A percentile compares a stretch with the other conserved stretches of the same genome.
Conservation (phyloP, 768 basidiomycete species). For the Russula brevipes region DNA sequence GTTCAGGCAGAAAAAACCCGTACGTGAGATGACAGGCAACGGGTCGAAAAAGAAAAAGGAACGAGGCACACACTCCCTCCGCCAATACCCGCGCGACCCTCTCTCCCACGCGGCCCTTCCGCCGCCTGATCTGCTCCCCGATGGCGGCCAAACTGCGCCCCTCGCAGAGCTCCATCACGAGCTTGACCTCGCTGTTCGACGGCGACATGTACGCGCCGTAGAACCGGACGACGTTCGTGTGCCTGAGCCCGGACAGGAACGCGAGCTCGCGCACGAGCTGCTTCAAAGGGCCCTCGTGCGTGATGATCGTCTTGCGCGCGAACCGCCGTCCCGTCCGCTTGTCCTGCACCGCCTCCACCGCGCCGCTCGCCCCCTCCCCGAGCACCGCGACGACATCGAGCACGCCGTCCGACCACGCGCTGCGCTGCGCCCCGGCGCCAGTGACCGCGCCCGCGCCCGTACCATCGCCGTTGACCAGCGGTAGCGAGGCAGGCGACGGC, state of each 20-base stretch:
- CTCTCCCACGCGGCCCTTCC: conserved; percentile 69
- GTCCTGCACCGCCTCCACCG: conserved; percentile 83
- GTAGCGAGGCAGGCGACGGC: conserved; percentile 1
- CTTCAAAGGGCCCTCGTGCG: conserved; percentile 75
- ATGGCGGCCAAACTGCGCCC: conserved; percentile 81
- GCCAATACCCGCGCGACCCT: conserved; percentile 79
- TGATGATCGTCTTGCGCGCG: conserved; percentile 88
- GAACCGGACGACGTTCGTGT: conserved; percentile 80
- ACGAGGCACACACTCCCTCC: conserved; percentile 58
- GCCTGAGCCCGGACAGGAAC: conserved; percentile 73
- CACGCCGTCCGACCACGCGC: conserved; percentile 51
- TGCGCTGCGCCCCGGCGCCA: background rate
- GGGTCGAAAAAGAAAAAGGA: background rate
- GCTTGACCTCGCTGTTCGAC: conserved; percentile 80
- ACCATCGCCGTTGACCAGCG: background rate
- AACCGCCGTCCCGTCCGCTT: conserved; percentile 67
- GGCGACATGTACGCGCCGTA: conserved; percentile 82
- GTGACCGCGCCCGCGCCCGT: background rate
- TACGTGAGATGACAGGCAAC: background rate
- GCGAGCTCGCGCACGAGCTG: conserved; percentile 84
- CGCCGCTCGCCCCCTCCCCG: conserved; percentile 89
- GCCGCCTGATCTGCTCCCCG: conserved; percentile 67
- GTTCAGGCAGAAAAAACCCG: background rate
- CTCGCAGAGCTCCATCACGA: conserved; percentile 82
- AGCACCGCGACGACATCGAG: conserved; percentile 67